Evolutionary conservation across 495 filamentous ascomycete genomes (phyloP).

Genomic region (Penicillium lividum): DNA sequence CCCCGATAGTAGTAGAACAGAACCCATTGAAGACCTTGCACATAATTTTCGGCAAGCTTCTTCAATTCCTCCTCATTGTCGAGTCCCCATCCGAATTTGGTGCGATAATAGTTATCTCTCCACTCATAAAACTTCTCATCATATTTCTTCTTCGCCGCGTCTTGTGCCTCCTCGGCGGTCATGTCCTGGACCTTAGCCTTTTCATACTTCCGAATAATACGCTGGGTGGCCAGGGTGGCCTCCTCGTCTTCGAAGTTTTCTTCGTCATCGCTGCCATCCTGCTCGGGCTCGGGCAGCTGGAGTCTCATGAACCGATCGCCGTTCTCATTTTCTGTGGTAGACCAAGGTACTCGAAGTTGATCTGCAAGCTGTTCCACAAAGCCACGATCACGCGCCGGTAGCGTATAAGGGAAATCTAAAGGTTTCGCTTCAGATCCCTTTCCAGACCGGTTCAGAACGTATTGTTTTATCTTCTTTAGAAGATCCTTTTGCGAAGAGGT

Average conservation of each 20-base stretch:
- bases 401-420: conserved; percentile 70
- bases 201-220: conserved; percentile 86
- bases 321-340: conserved; percentile 72
- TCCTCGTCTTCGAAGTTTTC: conserved; percentile 82
- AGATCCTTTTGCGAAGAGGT: conserved; percentile 79
- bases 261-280: conserved; percentile 51
- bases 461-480: conserved; percentile 80
- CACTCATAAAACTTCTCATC: conserved; percentile 82
- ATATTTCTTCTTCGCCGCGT: conserved; percentile 77
- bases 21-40: conserved; percentile 98
- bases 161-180: conserved; percentile 73
- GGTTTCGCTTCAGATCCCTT: conserved; percentile 43
- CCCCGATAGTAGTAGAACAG: conserved; percentile 97
- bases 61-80: conserved; percentile 80
- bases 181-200: conserved; percentile 83
- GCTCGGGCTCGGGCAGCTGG: conserved; percentile 56
- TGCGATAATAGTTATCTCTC: conserved; percentile 89
- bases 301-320: conserved; percentile 80
- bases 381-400: conserved; percentile 84
- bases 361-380: conserved; percentile 89
- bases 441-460: conserved; percentile 62
- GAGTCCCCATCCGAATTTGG: conserved; percentile 89
- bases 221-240: conserved; percentile 73
- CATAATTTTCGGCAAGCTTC: conserved; percentile 90
- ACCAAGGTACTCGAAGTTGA: conserved; percentile 78